Conservation (phyloP, 805 yeast genomes). For the Kluyveromyces siamensis region DNA sequence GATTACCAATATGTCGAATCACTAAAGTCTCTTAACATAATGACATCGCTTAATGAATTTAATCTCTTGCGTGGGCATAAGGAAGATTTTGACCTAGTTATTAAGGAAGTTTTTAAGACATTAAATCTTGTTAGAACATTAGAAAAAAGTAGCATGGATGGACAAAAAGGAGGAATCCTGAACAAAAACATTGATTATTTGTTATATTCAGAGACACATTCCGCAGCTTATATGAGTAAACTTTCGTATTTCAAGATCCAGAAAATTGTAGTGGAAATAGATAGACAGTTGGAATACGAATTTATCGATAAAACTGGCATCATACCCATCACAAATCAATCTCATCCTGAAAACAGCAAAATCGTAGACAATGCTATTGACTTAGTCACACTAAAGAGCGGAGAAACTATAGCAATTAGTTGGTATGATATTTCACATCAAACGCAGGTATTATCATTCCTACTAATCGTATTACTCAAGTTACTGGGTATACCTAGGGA, state of each 20-base stretch:
- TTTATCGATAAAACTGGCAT: constrained; percentile 29
- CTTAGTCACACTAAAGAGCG: constrained; percentile 19
- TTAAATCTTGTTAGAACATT: constrained; percentile 20
- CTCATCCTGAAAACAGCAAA: constrained; percentile 27
- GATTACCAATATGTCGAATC: constrained; percentile 30
- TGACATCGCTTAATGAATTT: constrained; percentile 29
- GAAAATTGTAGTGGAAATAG: constrained; percentile 27
- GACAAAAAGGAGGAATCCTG: constrained; percentile 15
- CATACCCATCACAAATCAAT: constrained; percentile 24
- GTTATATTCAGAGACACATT: constrained; percentile 20
- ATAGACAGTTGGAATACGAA: constrained; percentile 26
- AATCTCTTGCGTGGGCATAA: constrained; percentile 29
- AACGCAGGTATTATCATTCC: constrained; percentile 28
- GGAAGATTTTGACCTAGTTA: constrained; percentile 29
- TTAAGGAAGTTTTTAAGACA: constrained; percentile 27
- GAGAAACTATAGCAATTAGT: constrained; percentile 25
- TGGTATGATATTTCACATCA: constrained; percentile 33
- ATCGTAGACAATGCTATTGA: constrained; percentile 29
- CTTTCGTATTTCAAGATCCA: constrained; percentile 26
- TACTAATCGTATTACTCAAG: constrained; percentile 25
- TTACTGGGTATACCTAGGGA: constrained; percentile 27
- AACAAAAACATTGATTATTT: constrained; percentile 22
- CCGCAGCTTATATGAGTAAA: constrained; percentile 10
- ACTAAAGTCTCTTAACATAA: constrained; percentile 25
- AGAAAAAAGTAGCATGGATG: constrained; percentile 15